Base-by-base conservation (phyloP, 2,329 filamentous ascomycete genomes). In the Stachybotrys chlorohalonatus region DNA sequence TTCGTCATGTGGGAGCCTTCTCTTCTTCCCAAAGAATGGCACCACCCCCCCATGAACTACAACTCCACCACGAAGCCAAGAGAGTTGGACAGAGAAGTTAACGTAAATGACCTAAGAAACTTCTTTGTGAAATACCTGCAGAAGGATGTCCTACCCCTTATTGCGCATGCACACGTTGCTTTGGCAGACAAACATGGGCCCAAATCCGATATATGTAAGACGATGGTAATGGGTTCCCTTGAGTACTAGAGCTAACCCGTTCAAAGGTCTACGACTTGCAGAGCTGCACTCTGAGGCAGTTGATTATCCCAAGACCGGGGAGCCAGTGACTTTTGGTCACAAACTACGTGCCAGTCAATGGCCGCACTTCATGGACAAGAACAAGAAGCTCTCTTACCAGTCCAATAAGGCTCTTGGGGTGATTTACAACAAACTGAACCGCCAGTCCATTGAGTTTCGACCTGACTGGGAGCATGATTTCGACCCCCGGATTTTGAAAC, bases 51-150 rank as follows among this genome's bases (percentile, higher is more conserved):
- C 0, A 96, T 97, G 90, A 79, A 87, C 58, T 94, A 91, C 64
- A 75, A 77, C 0, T 75, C 83, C 0, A 2, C 46, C 46, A 75
- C 82, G 0, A 74, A 76, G 48, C 82, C 87, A 0, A 65, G 74
- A 11, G 73, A 78, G 17, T 74, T 86, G 7, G 70, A 81, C 6
- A 74, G 80, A 1, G 78, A 84, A 5, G 89, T 96, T 11, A 82
- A 80, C 0, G 80, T 89, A 1, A 74, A 83, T 6, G 87, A 96
- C 57, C 81, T 97, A 49, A 85, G 83, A 31, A 79, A 84, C 0
- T 97, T 97, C 71, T 97, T 96, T 63, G 88, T 96, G 32, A 82
- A 82, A 3, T 96, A 95, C 63, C 92, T 97, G 82, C 94, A 95
- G 72, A 92, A 95, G 60, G 89, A 97, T 64, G 82, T 82, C 11